Conservation (phyloP, 2,329 filamentous ascomycete species). For the Xylariales sp. region DNA sequence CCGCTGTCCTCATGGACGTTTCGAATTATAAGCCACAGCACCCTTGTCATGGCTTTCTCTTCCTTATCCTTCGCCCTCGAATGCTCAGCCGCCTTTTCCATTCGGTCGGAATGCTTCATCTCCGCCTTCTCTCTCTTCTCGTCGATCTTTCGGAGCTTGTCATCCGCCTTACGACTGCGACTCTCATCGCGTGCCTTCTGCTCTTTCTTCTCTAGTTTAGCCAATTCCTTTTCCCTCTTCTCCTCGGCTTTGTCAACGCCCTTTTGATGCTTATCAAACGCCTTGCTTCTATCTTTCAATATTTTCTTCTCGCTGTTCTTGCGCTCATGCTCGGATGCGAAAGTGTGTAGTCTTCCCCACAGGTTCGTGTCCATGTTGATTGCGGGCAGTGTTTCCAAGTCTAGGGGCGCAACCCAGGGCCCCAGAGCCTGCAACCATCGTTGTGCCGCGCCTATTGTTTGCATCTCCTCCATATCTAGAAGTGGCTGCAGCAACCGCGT, state of each 20-base stretch:
- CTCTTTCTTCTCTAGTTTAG: constrained; percentile 29
- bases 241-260: constrained; percentile 20
- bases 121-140: constrained; percentile 26
- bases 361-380: constrained; percentile 27
- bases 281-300: constrained; percentile 23
- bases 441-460: constrained; percentile 14
- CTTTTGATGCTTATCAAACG: constrained; percentile 25
- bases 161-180: constrained; percentile 12
- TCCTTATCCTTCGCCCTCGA: constrained; percentile 24
- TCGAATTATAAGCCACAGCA: constrained; percentile 33
- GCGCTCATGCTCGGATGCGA: constrained; percentile 29
- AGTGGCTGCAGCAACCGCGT: constrained; percentile 21
- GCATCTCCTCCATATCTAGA: constrained; percentile 13
- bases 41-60: constrained; percentile 24
- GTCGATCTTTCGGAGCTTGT: constrained; percentile 28
- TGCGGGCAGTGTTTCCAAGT: constrained; percentile 21
- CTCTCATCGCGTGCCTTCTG: constrained; percentile 5
- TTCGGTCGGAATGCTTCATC: constrained; percentile 10
- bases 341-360: constrained; percentile 24
- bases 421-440: constrained; percentile 27
- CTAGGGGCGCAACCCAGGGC: constrained; percentile 27
- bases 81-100: constrained; percentile 18
- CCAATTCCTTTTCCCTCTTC: constrained; percentile 13
- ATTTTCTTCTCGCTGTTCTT: constrained; percentile 16
- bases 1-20: constrained; percentile 21